Conservation (phyloP, 139 green algal species). For the Nannochloris sp. region DNA sequence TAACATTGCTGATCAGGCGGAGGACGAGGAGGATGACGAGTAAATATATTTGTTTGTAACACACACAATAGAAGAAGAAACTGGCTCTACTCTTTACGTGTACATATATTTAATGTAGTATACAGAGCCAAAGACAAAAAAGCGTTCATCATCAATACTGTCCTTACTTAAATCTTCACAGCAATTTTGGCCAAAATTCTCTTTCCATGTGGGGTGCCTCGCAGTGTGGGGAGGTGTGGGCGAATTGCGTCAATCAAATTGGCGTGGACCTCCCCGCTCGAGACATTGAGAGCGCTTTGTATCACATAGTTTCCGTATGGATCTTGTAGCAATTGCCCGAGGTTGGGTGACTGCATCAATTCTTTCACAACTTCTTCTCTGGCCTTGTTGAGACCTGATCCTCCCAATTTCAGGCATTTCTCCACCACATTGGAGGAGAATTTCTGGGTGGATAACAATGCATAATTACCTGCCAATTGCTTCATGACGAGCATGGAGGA, state of each 20-base stretch:
- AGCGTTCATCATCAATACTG: background rate
- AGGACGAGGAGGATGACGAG: slow-evolving; percentile 77
- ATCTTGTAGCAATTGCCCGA: slow-evolving; percentile 84
- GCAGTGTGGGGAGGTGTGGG: slow-evolving; percentile 76
- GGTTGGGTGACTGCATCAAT: slow-evolving; percentile 57
- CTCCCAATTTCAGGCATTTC: slow-evolving; percentile 93
- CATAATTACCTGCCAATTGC: slow-evolving; percentile 68
- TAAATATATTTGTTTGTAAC: slow-evolving; percentile 10
- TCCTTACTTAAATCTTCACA: slow-evolving; percentile 38
- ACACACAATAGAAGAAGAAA: background rate
- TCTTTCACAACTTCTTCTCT: slow-evolving; percentile 76
- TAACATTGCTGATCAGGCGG: slow-evolving; percentile 91
- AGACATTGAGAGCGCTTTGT: slow-evolving; percentile 46
- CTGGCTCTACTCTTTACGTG: background rate
- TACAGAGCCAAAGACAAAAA: background rate
- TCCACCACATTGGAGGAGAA: slow-evolving; percentile 97
- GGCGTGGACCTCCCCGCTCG: slow-evolving; percentile 54
- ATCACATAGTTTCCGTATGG: slow-evolving; percentile 93
- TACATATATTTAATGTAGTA: slow-evolving; percentile 1
- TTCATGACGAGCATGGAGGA: slow-evolving; percentile 58
- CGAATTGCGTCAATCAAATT: slow-evolving; percentile 84
- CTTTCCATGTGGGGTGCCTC: slow-evolving; percentile 92
- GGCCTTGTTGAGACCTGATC: slow-evolving; percentile 49
- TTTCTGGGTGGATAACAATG: slow-evolving; percentile 89
- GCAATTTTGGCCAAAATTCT: slow-evolving; percentile 77